These are phyloP conservation scores for Alloteropsis semialata DNA, from an alignment of 176 grass and related monocot species.

Conservation along the genomic window DNA sequence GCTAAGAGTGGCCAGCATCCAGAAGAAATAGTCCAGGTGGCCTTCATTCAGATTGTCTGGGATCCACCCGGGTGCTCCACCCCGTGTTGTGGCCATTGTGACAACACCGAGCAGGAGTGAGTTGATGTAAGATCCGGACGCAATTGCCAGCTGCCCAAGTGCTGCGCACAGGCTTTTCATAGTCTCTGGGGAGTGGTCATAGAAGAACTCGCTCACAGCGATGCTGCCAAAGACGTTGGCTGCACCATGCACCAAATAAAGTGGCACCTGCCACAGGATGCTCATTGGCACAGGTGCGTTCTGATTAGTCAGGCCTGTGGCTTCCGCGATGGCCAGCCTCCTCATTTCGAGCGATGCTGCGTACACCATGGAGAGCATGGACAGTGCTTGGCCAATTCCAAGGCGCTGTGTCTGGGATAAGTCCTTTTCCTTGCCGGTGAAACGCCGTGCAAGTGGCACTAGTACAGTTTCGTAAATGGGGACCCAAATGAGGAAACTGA, in stretches of 20 bases:
- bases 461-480: slow-evolving; percentile 27
- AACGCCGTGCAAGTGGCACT: slow-evolving; percentile 3
- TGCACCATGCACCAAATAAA: slow-evolving; percentile 14
- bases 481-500: slow-evolving; percentile 19
- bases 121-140: slow-evolving; percentile 25
- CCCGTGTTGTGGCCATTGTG: not conserved
- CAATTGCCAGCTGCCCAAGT: not conserved
- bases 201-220: slow-evolving; percentile 36
- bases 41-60: slow-evolving; percentile 49
- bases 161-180: slow-evolving; percentile 45
- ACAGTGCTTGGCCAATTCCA: slow-evolving; percentile 18
- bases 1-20: slow-evolving; percentile 27
- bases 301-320: not conserved
- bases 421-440: slow-evolving; percentile 26
- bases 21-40: slow-evolving; percentile 52
- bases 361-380: slow-evolving; percentile 24
- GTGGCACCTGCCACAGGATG: slow-evolving; percentile 46
- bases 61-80: slow-evolving; percentile 26
- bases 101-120: slow-evolving; percentile 19
- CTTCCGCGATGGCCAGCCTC: slow-evolving; percentile 18
- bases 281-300: slow-evolving; percentile 22
- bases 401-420: slow-evolving; percentile 37
- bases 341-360: slow-evolving; percentile 31
- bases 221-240: slow-evolving; percentile 27
- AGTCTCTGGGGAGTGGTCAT: slow-evolving; percentile 28